Percentiles rank a stretch among this genome's conserved stretches.
Evolutionary conservation across 257 asterid species (phyloP).

Genomic region (Solanum neorickii): DNA sequence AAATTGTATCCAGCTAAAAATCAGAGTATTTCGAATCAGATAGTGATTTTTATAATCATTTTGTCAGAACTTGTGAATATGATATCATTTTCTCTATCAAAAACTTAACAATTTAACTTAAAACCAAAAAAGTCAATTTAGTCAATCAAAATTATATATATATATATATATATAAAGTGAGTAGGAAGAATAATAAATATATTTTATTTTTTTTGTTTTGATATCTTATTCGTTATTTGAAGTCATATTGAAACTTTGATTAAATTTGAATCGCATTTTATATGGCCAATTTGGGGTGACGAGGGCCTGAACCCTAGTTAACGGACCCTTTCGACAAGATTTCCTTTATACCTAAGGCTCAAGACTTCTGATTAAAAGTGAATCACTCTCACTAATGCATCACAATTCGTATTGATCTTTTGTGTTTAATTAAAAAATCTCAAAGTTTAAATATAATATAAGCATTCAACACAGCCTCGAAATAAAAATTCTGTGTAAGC

Average conservation of each 20-base stretch:
- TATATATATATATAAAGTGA: background rate
- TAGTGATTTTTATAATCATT: background rate
- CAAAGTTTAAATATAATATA: fast-evolving
- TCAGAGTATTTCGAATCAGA: background rate
- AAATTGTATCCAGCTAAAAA: background rate
- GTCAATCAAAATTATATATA: background rate
- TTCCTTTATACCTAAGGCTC: too few species aligned
- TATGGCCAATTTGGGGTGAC: too few species aligned
- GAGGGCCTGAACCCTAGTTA: too few species aligned
- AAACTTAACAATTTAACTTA: background rate
- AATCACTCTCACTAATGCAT: too few species aligned
- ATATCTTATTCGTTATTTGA: too few species aligned
- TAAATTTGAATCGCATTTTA: too few species aligned
- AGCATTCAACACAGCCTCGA: background rate
- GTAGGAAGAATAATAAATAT: background rate
- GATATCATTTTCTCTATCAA: background rate
- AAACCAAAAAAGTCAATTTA: background rate
- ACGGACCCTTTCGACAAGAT: too few species aligned
- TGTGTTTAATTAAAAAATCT: fast-evolving
- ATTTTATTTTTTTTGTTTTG: too few species aligned
- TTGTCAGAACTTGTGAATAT: background rate
- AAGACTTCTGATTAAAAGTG: too few species aligned
- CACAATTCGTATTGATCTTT: too few species aligned
- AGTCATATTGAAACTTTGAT: too few species aligned
- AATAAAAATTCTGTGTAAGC: background rate